Conservation (phyloP, 2,329 filamentous ascomycete species). For the Parastagonospora nodorum region DNA sequence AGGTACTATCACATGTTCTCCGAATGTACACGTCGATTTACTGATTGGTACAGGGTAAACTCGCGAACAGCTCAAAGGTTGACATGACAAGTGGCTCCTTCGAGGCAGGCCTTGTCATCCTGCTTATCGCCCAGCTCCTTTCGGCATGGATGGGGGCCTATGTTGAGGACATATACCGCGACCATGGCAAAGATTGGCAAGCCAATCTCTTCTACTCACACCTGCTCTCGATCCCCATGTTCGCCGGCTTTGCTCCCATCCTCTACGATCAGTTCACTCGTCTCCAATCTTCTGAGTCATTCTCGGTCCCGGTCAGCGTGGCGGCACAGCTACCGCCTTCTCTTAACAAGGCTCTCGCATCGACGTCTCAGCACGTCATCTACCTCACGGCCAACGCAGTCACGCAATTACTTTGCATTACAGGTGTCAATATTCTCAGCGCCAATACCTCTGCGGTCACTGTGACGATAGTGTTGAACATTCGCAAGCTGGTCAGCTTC, state of each 20-base stretch:
- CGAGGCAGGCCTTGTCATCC: slow-evolving; percentile 74
- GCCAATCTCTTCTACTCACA: slow-evolving; percentile 96
- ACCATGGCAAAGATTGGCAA: slow-evolving; percentile 87
- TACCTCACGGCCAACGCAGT: slow-evolving; percentile 77
- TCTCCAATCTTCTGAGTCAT: slow-evolving; percentile 67
- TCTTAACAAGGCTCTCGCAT: slow-evolving; percentile 36
- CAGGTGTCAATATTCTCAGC: slow-evolving; percentile 92
- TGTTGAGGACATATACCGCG: slow-evolving; percentile 85
- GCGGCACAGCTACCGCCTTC: slow-evolving; percentile 35
- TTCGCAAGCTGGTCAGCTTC: slow-evolving; percentile 90
- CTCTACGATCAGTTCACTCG: slow-evolving; percentile 67
- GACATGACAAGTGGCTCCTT: slow-evolving; percentile 55
- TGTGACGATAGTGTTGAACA: slow-evolving; percentile 94
- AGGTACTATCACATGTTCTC: slow-evolving; percentile 60
- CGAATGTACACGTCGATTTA: slow-evolving; percentile 1
- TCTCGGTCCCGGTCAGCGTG: slow-evolving; percentile 49
- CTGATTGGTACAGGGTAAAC: slow-evolving; percentile 47
- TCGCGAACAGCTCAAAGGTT: slow-evolving; percentile 49
- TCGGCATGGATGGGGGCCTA: slow-evolving; percentile 96
- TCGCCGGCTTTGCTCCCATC: slow-evolving; percentile 71
- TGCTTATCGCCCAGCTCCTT: slow-evolving; percentile 86
- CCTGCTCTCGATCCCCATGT: slow-evolving; percentile 75
- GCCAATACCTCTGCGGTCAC: slow-evolving; percentile 89
- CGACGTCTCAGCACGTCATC: slow-evolving; percentile 69
- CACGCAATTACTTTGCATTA: slow-evolving; percentile 93